These are phyloP conservation scores for Cajanus cajan DNA, from an alignment of 306 rosid species.

Conservation along the genomic window DNA sequence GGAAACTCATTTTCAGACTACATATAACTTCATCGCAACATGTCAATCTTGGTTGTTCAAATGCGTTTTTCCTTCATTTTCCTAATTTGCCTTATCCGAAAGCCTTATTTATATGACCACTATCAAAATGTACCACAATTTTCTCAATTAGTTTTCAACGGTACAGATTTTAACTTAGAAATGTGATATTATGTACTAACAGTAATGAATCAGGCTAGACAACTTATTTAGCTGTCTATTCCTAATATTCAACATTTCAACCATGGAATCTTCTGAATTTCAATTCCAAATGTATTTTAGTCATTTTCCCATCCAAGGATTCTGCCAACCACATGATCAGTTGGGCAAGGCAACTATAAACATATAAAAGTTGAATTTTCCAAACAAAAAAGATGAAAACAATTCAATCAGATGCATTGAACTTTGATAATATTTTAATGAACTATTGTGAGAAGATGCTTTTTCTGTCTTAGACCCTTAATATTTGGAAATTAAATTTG, in stretches of 20 bases:
- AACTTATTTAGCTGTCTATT: neutral
- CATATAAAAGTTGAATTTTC: neutral
- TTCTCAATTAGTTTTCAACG: neutral
- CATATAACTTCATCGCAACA: neutral
- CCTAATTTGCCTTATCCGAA: neutral
- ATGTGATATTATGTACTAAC: neutral
- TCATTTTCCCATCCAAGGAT: neutral
- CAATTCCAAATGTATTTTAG: neutral
- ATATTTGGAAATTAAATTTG: neutral
- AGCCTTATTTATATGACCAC: neutral
- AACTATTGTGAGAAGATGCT: neutral
- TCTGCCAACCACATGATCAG: neutral
- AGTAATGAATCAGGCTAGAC: neutral
- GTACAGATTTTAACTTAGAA: neutral
- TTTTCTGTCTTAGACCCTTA: neutral
- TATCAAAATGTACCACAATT: neutral
- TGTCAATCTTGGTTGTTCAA: constrained; percentile 6
- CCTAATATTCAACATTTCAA: neutral
- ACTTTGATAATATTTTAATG: neutral
- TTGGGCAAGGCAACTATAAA: neutral
- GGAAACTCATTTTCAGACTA: constrained; percentile 17
- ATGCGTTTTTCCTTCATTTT: neutral
- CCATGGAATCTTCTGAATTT: neutral
- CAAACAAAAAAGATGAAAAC: neutral
- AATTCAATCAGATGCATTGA: neutral